Base-by-base conservation (phyloP, 1,284 basidiomycete species). In the Afroboletus lepidellus region DNA sequence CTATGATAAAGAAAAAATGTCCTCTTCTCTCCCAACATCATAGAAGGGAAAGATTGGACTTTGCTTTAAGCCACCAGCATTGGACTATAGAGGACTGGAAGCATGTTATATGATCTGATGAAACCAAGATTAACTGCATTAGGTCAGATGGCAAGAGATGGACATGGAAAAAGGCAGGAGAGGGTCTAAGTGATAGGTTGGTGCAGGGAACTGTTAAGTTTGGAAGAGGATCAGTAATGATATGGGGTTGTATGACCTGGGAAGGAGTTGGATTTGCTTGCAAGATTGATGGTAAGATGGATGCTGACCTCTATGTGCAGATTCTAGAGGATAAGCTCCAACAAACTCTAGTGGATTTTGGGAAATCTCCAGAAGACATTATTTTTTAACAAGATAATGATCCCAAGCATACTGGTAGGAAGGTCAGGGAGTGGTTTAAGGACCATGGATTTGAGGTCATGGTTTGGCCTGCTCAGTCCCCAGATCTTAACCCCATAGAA, bases 391-490 rank as follows among this genome's bases (percentile, higher is more conserved):
- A 36, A 8, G 34, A 36, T 36, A 36, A 36, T 36, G n/a, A 36
- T 6, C 11, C 3, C 13, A 39, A 24, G 37, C 21, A 39, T 16
- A 39, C 37, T 21, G 24, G 37, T 5, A 34, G 11, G n/a, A 38
- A 6, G 16, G 46, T 21, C 36, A 47, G 16, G 21, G 4, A 45
- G 23, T 45, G 43, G 33, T 45, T 45, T 45, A 1, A 4, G 7
- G 21, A 44, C 7, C 42, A 44, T 47, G 46, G 9, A 30, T 47
- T 12, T 46, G 25, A 46, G 34, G 45, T 29, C 25, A 46, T 46
- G 36, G 25, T 38, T 21, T 36, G 34, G 34, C 36, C 18, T 37
- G 8, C 36, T 25, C 38, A 41, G 13, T 41, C 13, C n/a, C 38
- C 37, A 39, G 24, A 46, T n/a, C 33, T 37, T 9, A 46, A 46